Base-by-base conservation (phyloP, 2,329 filamentous ascomycete species). In the Cordyceps pruinosa region DNA sequence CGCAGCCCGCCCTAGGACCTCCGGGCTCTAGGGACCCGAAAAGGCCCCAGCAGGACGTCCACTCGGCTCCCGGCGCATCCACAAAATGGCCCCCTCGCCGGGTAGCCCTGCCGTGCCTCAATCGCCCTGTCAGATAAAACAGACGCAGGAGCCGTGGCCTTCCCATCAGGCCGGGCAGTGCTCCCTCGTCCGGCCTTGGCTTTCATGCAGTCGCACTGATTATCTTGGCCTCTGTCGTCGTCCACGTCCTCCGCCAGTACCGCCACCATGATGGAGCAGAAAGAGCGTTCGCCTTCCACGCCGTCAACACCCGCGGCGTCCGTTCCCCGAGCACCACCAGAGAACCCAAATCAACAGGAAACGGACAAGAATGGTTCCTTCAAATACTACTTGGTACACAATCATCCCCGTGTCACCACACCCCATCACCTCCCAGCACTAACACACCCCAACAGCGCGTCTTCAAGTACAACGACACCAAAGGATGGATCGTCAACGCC, bases 401-500 rank as follows among this genome's bases (percentile, higher is more conserved):
- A 12, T 45, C 41, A 13, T 19, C 47, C 26, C 26, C 5, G 3
- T 23, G 7, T 19, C 19, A 44, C 28, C 5, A 28, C 37, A 21
- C n/a, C n/a, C n/a, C n/a, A n/a, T n/a, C n/a, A n/a, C 26, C 42
- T 8, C 2, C 26, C 8, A 2, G 8, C 15, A 7, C 47, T 57
- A 46, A 57, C 52, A 12, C 37, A 28, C 26, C 19, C 26, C 10
- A 39, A 37, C 25, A 73, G 71, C 67, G 72, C 12, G 66, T 74
- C 56, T 73, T 74, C 49, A 62, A 60, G 10, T 76, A 75, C 64
- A 74, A 71, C 47, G 70, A 76, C 57, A 57, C 60, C 6, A 17
- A 62, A 4, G 72, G 73, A 55, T 75, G 73, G 70, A 39, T 65
- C 19, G 60, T 73, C 47, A 75, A 75, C 51, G 49, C 44, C 21